A percentile compares a stretch with the other conserved stretches of the same genome.
These are phyloP conservation scores for Boletellus deceptivus DNA, from an alignment of 1,284 basidiomycete species.

Conservation along the genomic window DNA sequence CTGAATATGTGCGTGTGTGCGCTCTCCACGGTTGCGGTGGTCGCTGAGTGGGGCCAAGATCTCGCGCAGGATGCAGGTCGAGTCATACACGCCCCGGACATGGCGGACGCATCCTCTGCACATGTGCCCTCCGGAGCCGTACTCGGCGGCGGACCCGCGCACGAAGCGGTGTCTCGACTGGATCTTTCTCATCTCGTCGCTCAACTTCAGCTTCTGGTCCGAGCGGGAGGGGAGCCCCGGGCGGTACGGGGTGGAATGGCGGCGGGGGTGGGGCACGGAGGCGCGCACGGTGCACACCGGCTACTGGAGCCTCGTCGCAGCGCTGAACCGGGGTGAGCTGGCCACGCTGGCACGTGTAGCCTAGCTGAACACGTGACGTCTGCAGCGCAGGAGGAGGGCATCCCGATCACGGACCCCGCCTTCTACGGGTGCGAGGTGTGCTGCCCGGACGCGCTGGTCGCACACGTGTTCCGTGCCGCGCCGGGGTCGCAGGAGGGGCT, in stretches of 20 bases:
- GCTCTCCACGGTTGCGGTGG: too few species aligned
- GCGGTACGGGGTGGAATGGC: slow-evolving; percentile 75
- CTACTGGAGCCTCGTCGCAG: slow-evolving; percentile 80
- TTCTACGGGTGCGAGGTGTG: slow-evolving; percentile 68
- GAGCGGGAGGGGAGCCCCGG: slow-evolving; percentile 52
- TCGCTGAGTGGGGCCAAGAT: slow-evolving; percentile 44
- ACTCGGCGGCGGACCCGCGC: slow-evolving; percentile 48
- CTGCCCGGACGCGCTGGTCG: slow-evolving; percentile 67
- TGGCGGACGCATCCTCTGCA: slow-evolving; percentile 79
- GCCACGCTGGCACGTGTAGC: background rate
- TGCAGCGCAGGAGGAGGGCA: slow-evolving; percentile 56
- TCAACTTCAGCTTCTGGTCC: slow-evolving; percentile 89
- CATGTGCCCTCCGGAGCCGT: slow-evolving; percentile 63
- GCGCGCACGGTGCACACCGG: slow-evolving; percentile 60
- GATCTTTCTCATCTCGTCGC: slow-evolving; percentile 80
- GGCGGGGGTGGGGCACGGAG: slow-evolving; percentile 58
- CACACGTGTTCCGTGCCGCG: slow-evolving; percentile 63
- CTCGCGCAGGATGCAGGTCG: slow-evolving; percentile 49
- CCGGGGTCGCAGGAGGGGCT: slow-evolving; percentile 56
- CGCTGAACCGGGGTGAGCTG: slow-evolving; percentile 63
- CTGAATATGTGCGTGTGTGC: slow-evolving; percentile 50
- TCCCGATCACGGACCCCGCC: slow-evolving; percentile 71
- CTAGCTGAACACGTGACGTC: background rate
- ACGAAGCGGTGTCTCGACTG: slow-evolving; percentile 66
- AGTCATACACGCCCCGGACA: slow-evolving; percentile 70